Percentiles rank a stretch among this genome's conserved stretches.
phyloP scores from a whole-genome alignment of 495 filamentous ascomycete genomes.

The Pseudotulostoma volvatum region DNA sequence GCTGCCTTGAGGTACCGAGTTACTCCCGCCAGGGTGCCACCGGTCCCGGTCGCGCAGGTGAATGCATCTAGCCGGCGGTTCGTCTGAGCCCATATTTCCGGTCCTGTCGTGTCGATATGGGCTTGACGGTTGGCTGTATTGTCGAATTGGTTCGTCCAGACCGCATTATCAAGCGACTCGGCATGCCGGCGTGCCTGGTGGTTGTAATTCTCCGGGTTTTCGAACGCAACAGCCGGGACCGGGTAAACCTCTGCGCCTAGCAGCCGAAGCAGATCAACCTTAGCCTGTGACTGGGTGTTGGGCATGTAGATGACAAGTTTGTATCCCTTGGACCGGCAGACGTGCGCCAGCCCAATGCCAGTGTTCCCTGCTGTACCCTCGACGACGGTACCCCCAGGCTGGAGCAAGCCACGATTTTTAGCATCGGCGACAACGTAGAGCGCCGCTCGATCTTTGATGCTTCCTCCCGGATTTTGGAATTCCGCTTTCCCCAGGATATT shows the following conservation, averaged over 20 bases:
- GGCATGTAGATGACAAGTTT: constrained; percentile 98
- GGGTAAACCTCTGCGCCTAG: constrained; percentile 95
- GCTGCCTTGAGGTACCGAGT: constrained; percentile 80
- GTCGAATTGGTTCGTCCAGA: constrained; percentile 99
- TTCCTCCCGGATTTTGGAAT: constrained; percentile 95
- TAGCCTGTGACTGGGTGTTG: constrained; percentile 93
- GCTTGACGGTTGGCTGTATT: constrained; percentile 87
- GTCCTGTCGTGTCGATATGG: constrained; percentile 91
- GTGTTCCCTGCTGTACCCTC: constrained; percentile 97
- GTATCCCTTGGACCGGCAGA: constrained; percentile 87
- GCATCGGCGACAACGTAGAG: constrained; percentile 89
- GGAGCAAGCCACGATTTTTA: constrained; percentile 68
- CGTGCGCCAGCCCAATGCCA: constrained; percentile 92
- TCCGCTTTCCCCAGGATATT: constrained; percentile 92
- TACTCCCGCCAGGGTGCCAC: constrained; percentile 75
- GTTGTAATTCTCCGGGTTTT: constrained; percentile 94
- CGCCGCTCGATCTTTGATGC: constrained; percentile 91
- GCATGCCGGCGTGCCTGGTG: constrained; percentile 86
- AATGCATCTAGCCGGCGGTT: constrained; percentile 78
- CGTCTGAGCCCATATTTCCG: constrained; percentile 95
- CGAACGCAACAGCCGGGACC: constrained; percentile 93
- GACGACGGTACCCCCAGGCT: constrained; percentile 80
- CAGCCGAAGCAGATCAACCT: constrained; percentile 81
- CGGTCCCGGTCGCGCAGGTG: constrained; percentile 88
- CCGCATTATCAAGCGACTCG: constrained; percentile 69